Conservation (phyloP, 495 filamentous ascomycete genomes). For the Aspergillus affinis region DNA sequence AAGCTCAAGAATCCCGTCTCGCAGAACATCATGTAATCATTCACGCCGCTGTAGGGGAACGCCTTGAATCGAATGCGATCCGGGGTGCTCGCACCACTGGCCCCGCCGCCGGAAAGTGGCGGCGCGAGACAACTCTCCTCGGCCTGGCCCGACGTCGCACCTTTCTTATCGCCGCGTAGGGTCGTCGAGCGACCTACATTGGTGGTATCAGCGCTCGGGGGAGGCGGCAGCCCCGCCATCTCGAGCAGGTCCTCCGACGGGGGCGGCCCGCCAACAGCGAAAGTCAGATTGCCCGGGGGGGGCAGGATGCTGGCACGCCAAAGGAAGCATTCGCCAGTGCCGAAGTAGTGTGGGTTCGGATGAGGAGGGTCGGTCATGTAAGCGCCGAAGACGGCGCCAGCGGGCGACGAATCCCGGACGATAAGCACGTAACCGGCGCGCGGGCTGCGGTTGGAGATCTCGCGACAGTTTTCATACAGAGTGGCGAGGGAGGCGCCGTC, state of each 20-base stretch:
- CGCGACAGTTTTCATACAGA: slow-evolving; percentile 74
- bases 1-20: slow-evolving; percentile 81
- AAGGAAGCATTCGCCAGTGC: slow-evolving; percentile 96
- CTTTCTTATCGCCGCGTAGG: slow-evolving; percentile 35
- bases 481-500: slow-evolving; percentile 86
- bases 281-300: slow-evolving; percentile 39
- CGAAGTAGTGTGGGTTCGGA: slow-evolving; percentile 81
- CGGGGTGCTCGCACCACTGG: slow-evolving; percentile 46
- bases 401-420: slow-evolving; percentile 64
- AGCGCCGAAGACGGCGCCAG: slow-evolving; percentile 77
- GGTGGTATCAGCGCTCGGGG: slow-evolving; percentile 72
- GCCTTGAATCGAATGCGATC: slow-evolving; percentile 89
- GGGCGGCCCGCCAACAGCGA: slow-evolving; percentile 33
- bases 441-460: slow-evolving; percentile 58
- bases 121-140: slow-evolving; percentile 29
- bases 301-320: slow-evolving; percentile 77
- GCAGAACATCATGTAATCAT: slow-evolving; percentile 96
- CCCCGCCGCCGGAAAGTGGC: slow-evolving; percentile 22
- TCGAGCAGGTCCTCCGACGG: slow-evolving; percentile 41
- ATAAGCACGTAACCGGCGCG: slow-evolving; percentile 85
- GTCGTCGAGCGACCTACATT: slow-evolving; percentile 73
- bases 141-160: background rate
- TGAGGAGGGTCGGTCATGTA: slow-evolving; percentile 88
- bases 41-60: slow-evolving; percentile 92
- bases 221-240: slow-evolving; percentile 58